These are phyloP conservation scores for Yarrowia porcina DNA, from an alignment of 805 yeast species.

Conservation along the genomic window DNA sequence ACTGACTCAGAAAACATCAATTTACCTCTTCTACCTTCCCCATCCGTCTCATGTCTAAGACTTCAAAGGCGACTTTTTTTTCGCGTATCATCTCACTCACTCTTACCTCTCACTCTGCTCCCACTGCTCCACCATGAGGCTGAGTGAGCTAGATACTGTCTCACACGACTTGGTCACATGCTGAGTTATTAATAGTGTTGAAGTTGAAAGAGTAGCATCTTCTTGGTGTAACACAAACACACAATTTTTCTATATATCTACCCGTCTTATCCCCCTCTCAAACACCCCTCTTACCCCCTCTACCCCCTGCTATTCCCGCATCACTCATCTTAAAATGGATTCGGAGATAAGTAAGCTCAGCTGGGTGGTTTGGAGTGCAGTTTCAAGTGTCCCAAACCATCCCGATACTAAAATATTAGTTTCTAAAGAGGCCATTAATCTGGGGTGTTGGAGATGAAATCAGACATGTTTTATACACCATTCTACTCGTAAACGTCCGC, in stretches of 20 bases:
- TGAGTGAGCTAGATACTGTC: background rate
- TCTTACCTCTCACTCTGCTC: too few relatives aligned
- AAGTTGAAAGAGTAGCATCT: background rate
- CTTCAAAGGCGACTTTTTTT: too few relatives aligned
- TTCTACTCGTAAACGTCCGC: background rate
- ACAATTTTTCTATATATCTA: too few relatives aligned
- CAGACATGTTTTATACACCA: background rate
- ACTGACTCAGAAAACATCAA: too few relatives aligned
- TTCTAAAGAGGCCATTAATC: background rate
- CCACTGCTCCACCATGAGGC: too few relatives aligned
- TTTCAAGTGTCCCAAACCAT: background rate
- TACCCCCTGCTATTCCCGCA: background rate
- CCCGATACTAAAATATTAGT: background rate
- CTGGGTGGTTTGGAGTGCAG: background rate
- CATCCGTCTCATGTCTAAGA: too few relatives aligned
- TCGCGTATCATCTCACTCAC: too few relatives aligned
- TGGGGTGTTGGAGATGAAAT: background rate
- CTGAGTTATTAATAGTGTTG: background rate
- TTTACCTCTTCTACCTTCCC: too few relatives aligned
- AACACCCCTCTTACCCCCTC: background rate
- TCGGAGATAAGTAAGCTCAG: slow-evolving; percentile 4
- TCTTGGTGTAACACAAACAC: too few relatives aligned
- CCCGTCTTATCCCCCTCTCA: background rate
- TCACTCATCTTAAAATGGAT: background rate
- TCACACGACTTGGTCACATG: background rate